Conservation (phyloP, 1,139 yeast species). For the Eremothecium sinecaudum region DNA sequence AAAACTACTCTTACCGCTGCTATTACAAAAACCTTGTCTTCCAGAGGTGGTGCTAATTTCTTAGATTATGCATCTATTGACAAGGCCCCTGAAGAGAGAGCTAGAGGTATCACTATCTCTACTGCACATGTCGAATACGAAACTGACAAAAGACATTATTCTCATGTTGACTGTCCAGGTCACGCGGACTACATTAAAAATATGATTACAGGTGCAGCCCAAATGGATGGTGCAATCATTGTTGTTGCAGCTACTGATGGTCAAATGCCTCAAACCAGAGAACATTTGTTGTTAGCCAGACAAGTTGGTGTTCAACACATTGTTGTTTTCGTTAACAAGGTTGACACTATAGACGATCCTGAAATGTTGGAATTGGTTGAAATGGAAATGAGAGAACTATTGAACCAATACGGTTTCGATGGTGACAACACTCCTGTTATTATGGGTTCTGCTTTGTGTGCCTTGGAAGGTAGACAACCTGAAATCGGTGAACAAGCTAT, state of each 20-base stretch:
- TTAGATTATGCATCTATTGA: constrained; percentile 90
- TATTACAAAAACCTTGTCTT: constrained; percentile 87
- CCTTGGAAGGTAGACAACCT: constrained; percentile 78
- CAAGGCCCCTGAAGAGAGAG: constrained; percentile 99
- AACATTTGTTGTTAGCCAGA: constrained; percentile 94
- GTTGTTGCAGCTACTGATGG: constrained; percentile 99
- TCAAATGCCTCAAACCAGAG: constrained; percentile 99
- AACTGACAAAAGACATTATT: constrained; percentile 85
- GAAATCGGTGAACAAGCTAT: constrained; percentile 90
- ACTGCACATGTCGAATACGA: constrained; percentile 96
- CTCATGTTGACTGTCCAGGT: constrained; percentile 98
- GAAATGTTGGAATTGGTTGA: constrained; percentile 99
- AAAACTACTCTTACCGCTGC: constrained; percentile 98
- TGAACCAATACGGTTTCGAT: constrained; percentile 85
- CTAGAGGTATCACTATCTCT: constrained; percentile 98
- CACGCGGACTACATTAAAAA: constrained; percentile 98
- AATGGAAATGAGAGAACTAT: constrained; percentile 99
- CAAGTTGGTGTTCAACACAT: constrained; percentile 98
- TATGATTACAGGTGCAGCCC: constrained; percentile 99
- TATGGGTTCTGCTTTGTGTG: constrained; percentile 98
- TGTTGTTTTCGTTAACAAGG: constrained; percentile 96
- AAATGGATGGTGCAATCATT: constrained; percentile 99
- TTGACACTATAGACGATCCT: constrained; percentile 94
- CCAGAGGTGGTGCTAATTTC: constrained; percentile 85
- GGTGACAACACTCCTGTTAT: constrained; percentile 97